These are phyloP conservation scores for Fusarium sp. DNA, from an alignment of 2,329 filamentous ascomycete genomes.

Conservation along the genomic window DNA sequence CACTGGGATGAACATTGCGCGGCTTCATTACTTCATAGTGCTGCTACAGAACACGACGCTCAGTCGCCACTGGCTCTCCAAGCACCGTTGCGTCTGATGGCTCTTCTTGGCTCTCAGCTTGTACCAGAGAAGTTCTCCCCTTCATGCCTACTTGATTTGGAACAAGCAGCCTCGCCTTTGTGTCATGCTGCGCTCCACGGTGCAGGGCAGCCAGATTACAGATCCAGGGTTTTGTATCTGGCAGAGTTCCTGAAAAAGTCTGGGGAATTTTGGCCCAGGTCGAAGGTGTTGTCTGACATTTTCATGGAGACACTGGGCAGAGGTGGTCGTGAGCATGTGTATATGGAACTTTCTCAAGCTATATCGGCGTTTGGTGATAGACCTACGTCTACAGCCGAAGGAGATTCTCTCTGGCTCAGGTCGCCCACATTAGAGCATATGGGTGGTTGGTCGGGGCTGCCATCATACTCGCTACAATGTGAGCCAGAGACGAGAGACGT, in stretches of 20 bases:
- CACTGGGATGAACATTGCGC: constrained; percentile 1
- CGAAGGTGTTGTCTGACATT: constrained; percentile 10
- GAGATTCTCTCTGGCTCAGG: not conserved
- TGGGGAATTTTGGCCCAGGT: constrained; percentile 34
- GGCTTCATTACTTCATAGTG: not conserved
- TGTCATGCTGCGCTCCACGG: constrained; percentile 11
- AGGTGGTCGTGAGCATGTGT: not conserved
- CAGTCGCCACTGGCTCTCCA: constrained; percentile 24
- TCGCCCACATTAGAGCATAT: not conserved
- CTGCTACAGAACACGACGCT: not conserved
- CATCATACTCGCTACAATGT: not conserved
- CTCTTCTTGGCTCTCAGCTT: constrained; percentile 28
- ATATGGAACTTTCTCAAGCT: not conserved
- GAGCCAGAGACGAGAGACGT: not conserved
- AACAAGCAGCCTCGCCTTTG: constrained; percentile 19
- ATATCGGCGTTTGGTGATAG: not conserved
- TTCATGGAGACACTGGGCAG: not conserved
- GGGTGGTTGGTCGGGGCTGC: not conserved
- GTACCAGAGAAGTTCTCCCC: constrained; percentile 37
- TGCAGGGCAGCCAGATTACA: not conserved
- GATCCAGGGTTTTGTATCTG: constrained; percentile 21
- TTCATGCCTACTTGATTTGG: constrained; percentile 34
- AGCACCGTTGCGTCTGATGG: constrained; percentile 26
- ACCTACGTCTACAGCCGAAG: not conserved
- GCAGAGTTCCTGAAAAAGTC: constrained; percentile 22